Percentiles rank a stretch among this genome's conserved stretches.
These are phyloP conservation scores for Boletus reticuloceps DNA, from an alignment of 768 basidiomycete genomes.

Conservation along the genomic window DNA sequence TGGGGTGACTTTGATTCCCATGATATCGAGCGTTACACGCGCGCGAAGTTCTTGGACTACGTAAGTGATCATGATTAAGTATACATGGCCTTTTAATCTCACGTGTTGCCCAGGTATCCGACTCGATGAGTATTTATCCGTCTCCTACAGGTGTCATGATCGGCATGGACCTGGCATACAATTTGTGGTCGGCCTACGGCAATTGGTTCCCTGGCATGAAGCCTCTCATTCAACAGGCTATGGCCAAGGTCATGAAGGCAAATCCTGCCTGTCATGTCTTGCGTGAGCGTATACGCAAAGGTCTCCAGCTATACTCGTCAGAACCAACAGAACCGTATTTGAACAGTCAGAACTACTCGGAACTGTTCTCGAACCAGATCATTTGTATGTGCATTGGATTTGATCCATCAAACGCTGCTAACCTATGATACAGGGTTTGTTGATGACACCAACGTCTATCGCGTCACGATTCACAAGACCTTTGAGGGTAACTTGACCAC, in stretches of 20 bases:
- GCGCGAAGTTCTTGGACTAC: constrained; percentile 99
- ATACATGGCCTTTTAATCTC: constrained; percentile 1
- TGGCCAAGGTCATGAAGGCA: constrained; percentile 99
- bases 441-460: constrained; percentile 99
- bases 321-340: constrained; percentile 99
- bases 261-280: constrained; percentile 97
- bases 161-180: constrained; percentile 98
- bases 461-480: constrained; percentile 98
- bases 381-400: constrained; percentile 57
- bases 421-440: constrained; percentile 76
- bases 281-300: constrained; percentile 98
- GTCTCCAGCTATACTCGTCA: constrained; percentile 96
- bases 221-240: constrained; percentile 95
- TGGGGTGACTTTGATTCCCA: constrained; percentile 99
- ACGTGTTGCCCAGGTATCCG: constrained; percentile 60
- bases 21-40: constrained; percentile 97
- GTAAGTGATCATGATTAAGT: constrained; percentile 38
- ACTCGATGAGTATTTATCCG: constrained; percentile 99
- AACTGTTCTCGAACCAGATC: constrained; percentile 97
- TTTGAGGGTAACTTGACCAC: constrained; percentile 99
- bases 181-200: constrained; percentile 97
- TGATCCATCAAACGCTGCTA: constrained; percentile 1
- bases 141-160: constrained; percentile 99
- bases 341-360: constrained; percentile 97
- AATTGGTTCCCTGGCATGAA: constrained; percentile 99